phyloP scores from a whole-genome alignment of 2,329 filamentous ascomycete species.

The Stylonectria norvegica region DNA sequence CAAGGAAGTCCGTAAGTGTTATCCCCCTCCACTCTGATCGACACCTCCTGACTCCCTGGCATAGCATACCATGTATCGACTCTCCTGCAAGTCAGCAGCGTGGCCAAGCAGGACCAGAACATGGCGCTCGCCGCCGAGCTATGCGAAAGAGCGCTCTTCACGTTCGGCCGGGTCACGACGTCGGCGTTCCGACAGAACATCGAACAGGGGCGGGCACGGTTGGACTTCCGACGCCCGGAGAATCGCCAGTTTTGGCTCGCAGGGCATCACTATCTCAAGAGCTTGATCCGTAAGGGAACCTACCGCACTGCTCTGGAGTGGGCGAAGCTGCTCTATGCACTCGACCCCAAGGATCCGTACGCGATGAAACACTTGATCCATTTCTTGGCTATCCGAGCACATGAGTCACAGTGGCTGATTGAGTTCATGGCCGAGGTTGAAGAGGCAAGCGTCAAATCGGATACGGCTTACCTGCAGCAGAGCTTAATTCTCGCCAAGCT shows the following conservation, averaged over 20 bases:
- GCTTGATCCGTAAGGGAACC: constrained; percentile 84
- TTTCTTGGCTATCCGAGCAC: constrained; percentile 75
- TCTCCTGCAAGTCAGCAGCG: constrained; percentile 87
- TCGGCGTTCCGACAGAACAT: constrained; percentile 77
- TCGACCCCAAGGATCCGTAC: constrained; percentile 79
- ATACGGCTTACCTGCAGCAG: constrained; percentile 67
- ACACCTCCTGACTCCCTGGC: background rate
- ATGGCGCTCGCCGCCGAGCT: constrained; percentile 82
- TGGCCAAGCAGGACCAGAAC: constrained; percentile 88
- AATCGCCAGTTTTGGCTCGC: constrained; percentile 93
- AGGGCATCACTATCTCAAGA: constrained; percentile 82
- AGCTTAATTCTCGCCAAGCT: constrained; percentile 74
- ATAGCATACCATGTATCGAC: constrained; percentile 85
- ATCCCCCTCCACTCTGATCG: background rate
- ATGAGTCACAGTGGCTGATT: constrained; percentile 72
- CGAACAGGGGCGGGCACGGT: constrained; percentile 70
- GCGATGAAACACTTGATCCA: constrained; percentile 78
- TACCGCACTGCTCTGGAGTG: constrained; percentile 92
- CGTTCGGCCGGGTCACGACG: constrained; percentile 83
- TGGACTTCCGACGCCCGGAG: constrained; percentile 78
- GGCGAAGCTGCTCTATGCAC: constrained; percentile 76
- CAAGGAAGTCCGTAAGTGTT: constrained; percentile 34
- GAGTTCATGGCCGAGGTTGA: constrained; percentile 55
- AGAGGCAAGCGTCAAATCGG: constrained; percentile 35
- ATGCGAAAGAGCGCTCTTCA: constrained; percentile 86